Evolutionary conservation across 2,329 filamentous ascomycete genomes (phyloP).

Genomic region (Fusarium palustre): DNA sequence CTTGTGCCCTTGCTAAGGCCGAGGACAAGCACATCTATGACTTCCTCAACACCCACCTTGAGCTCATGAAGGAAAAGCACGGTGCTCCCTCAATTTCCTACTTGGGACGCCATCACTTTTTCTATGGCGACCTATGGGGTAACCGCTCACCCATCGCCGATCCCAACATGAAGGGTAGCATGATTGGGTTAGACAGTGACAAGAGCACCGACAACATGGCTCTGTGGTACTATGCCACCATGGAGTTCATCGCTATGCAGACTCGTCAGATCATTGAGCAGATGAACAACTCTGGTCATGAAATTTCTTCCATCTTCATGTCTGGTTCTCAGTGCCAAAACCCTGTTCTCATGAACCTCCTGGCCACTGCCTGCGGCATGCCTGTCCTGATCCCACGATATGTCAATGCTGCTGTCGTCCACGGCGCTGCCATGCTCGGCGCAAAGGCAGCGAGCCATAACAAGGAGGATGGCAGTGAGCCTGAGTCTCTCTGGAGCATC

Average conservation of each 20-base stretch:
- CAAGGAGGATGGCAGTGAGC: slow-evolving; percentile 72
- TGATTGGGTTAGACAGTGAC: slow-evolving; percentile 89
- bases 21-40: slow-evolving; percentile 93
- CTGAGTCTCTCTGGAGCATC: slow-evolving; percentile 91
- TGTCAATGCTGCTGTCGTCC: slow-evolving; percentile 93
- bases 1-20: slow-evolving; percentile 80
- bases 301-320: slow-evolving; percentile 96
- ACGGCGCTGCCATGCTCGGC: slow-evolving; percentile 98
- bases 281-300: slow-evolving; percentile 92
- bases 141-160: slow-evolving; percentile 96
- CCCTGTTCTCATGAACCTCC: slow-evolving; percentile 87
- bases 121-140: slow-evolving; percentile 97
- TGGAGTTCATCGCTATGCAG: slow-evolving; percentile 98
- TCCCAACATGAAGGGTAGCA: slow-evolving; percentile 88
- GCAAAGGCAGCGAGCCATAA: slow-evolving; percentile 94
- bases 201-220: slow-evolving; percentile 89
- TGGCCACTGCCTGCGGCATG: slow-evolving; percentile 91
- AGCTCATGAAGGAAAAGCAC: slow-evolving; percentile 76
- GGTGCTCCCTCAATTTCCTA: slow-evolving; percentile 83
- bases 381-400: slow-evolving; percentile 94
- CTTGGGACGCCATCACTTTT: slow-evolving; percentile 94
- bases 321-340: slow-evolving; percentile 98
- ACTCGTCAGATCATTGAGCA: slow-evolving; percentile 94
- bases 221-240: slow-evolving; percentile 91
- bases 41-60: slow-evolving; percentile 89